Evolutionary conservation across 2,329 filamentous ascomycete species (phyloP).

Genomic region (Escovopsis weberi): DNA sequence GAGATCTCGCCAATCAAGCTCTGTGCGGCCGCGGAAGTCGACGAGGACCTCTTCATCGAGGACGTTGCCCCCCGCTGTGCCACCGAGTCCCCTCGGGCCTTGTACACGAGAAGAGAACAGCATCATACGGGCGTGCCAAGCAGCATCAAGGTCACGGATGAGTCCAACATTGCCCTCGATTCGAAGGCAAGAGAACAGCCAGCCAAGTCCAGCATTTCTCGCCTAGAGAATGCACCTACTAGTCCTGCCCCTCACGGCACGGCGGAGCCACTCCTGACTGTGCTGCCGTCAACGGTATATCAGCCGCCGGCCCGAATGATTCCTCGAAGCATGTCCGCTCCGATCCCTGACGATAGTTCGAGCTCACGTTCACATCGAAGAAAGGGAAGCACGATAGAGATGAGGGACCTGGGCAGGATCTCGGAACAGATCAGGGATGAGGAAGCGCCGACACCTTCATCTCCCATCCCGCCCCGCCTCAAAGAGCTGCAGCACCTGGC

Average conservation of each 20-base stretch:
- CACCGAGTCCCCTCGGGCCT: constrained; percentile 38
- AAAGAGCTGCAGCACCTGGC: constrained; percentile 50
- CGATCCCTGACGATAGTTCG: constrained; percentile 26
- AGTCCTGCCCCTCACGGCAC: too few species aligned
- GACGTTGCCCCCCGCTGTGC: constrained; percentile 46
- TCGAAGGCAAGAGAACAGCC: too few species aligned
- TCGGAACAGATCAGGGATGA: constrained; percentile 32
- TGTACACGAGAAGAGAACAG: constrained; percentile 27
- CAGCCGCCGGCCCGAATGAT: constrained; percentile 38
- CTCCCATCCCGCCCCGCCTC: constrained; percentile 38
- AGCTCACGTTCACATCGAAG: constrained; percentile 15
- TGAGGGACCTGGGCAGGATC: constrained; percentile 35
- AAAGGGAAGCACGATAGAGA: constrained; percentile 21
- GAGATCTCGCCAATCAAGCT: constrained; percentile 24
- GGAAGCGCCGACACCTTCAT: constrained; percentile 36
- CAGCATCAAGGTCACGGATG: too few species aligned
- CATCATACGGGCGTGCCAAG: too few species aligned
- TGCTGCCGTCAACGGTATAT: constrained; percentile 46
- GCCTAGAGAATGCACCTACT: too few species aligned
- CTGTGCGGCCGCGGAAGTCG: constrained; percentile 25
- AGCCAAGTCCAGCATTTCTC: too few species aligned
- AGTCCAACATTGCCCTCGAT: too few species aligned
- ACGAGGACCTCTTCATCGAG: constrained; percentile 24
- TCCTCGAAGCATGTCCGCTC: constrained; percentile 48
- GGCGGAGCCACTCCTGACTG: constrained; percentile 22